Percentiles rank a stretch among this genome's conserved stretches.
phyloP scores from a whole-genome alignment of 2,329 filamentous ascomycete genomes.

The Exophiala phaeomuriformis region DNA sequence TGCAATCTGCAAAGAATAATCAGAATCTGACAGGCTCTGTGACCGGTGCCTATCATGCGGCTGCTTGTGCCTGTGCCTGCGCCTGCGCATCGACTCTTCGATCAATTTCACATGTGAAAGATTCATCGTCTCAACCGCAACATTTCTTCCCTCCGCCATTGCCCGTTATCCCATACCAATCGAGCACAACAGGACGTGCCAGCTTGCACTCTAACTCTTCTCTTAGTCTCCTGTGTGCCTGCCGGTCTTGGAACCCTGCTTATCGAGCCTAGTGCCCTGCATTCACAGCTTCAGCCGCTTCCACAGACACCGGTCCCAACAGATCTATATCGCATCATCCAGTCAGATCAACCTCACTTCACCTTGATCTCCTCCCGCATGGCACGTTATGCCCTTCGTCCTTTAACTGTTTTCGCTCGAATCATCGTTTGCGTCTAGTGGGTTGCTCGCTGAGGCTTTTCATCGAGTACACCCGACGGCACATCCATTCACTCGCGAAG shows the following conservation, averaged over 20 bases:
- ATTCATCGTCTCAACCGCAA: not conserved
- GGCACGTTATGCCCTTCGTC: not conserved
- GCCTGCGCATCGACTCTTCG: not conserved
- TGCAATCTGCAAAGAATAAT: too few relatives aligned
- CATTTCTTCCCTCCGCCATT: not conserved
- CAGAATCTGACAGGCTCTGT: too few relatives aligned
- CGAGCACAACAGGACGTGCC: not conserved
- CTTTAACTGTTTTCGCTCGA: not conserved
- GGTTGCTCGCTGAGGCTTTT: not conserved
- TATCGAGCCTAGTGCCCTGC: conserved; percentile 1
- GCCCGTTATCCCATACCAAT: not conserved
- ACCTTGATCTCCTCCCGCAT: not conserved
- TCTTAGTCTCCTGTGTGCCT: not conserved
- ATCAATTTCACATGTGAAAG: conserved; percentile 16
- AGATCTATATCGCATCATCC: conserved; percentile 8
- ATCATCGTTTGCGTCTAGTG: not conserved
- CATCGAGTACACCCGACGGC: not conserved
- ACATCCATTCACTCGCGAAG: not conserved
- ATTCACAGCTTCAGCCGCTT: conserved; percentile 13
- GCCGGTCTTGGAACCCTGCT: not conserved
- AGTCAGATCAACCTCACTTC: conserved; percentile 1
- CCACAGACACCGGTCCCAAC: conserved; percentile 14
- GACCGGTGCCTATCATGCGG: not conserved
- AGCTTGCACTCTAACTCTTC: not conserved
- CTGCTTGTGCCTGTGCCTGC: not conserved